phyloP scores from a whole-genome alignment of 306 rosid genomes.

The Malus orientalis region DNA sequence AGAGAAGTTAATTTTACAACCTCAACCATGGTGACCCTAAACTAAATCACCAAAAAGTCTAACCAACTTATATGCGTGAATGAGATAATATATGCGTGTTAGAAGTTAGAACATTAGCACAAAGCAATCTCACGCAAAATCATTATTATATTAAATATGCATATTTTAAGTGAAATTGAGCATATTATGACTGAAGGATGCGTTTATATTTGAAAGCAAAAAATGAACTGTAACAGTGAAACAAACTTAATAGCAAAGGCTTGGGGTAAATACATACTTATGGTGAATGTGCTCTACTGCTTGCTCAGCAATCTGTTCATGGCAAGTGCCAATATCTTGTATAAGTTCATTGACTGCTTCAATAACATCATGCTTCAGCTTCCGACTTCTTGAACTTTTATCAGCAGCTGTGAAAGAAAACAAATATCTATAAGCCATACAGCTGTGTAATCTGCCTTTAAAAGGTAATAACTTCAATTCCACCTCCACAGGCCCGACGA shows the following conservation, averaged over 20 bases:
- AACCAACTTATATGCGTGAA: not conserved
- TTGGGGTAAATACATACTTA: slow-evolving; percentile 42
- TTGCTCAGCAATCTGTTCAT: slow-evolving; percentile 94
- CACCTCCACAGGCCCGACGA: not conserved
- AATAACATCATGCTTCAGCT: slow-evolving; percentile 94
- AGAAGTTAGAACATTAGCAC: not conserved
- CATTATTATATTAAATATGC: not conserved
- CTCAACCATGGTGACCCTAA: not conserved
- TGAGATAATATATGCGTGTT: not conserved
- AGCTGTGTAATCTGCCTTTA: not conserved
- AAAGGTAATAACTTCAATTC: not conserved
- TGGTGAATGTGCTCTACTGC: slow-evolving; percentile 99
- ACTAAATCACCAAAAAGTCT: not conserved
- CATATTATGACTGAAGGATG: not conserved
- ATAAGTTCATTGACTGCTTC: slow-evolving; percentile 97
- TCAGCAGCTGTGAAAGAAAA: slow-evolving; percentile 63
- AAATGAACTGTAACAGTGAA: not conserved
- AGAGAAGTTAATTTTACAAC: not conserved
- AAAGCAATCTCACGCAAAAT: not conserved
- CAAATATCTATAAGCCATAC: not conserved
- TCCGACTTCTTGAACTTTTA: slow-evolving; percentile 71
- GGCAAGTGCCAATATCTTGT: slow-evolving; percentile 79
- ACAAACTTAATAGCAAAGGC: slow-evolving; percentile 9
- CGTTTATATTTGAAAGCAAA: not conserved
- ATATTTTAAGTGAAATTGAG: not conserved